These are phyloP conservation scores for Mycena albidolilacea DNA, from an alignment of 768 basidiomycete genomes.

Conservation along the genomic window DNA sequence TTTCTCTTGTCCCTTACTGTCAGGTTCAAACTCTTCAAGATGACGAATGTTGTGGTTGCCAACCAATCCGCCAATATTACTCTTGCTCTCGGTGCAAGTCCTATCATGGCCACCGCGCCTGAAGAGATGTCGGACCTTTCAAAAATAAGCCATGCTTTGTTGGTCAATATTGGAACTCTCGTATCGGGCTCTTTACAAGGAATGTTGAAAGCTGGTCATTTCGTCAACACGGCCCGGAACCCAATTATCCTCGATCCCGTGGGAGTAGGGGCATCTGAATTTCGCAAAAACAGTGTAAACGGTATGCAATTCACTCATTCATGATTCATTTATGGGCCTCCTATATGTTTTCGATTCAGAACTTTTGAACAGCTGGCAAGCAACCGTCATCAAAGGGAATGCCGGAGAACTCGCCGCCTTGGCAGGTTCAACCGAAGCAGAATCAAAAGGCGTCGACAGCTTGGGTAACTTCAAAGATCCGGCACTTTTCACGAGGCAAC, in stretches of 20 bases:
- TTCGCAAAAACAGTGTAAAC: constrained; percentile 73
- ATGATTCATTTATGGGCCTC: neutral
- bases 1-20: neutral
- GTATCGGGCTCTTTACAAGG: constrained; percentile 70
- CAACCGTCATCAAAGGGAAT: constrained; percentile 95
- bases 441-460: constrained; percentile 89
- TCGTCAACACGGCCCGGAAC: constrained; percentile 78
- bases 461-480: constrained; percentile 89
- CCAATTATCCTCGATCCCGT: constrained; percentile 94
- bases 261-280: constrained; percentile 87
- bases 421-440: constrained; percentile 82
- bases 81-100: constrained; percentile 88
- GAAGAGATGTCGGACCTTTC: constrained; percentile 88
- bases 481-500: constrained; percentile 71
- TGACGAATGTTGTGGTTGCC: constrained; percentile 90
- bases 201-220: constrained; percentile 81
- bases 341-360: constrained; percentile 55
- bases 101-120: constrained; percentile 93
- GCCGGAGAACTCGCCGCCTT: constrained; percentile 89
- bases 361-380: constrained; percentile 84
- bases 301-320: constrained; percentile 54
- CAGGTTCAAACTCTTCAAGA: constrained; percentile 58
- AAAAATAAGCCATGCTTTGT: constrained; percentile 73
- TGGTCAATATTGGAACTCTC: constrained; percentile 92
- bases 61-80: constrained; percentile 94